Evolutionary conservation across 2,329 filamentous ascomycete genomes (phyloP), one percentile per base, ranked within the genome.

Genomic region (Fusarium sp.): DNA sequence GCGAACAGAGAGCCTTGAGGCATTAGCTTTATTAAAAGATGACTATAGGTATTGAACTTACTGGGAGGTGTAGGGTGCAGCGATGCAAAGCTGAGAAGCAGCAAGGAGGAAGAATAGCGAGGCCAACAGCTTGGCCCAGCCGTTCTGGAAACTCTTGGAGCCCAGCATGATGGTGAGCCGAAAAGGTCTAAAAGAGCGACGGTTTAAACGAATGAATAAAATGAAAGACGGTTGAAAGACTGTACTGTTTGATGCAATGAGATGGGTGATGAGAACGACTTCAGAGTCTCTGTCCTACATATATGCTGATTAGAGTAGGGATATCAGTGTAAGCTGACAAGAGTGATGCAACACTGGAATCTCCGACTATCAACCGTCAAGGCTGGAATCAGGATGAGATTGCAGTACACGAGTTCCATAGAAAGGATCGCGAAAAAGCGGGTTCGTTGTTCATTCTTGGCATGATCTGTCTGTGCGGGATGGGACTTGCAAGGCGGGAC

Each of bases 321-420:
- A 17, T 26, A 18, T 17, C 18, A 9, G 7, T 26, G 17, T 18
- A 54, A 33, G 35, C 41, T 59, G 18, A 20, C 41, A 33, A 38
- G 8, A 28, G 11, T 28, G 33, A 31, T 35, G 26, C 6, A 33
- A 39, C 14, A 7, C n/a, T 24, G 12, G 18, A 17, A 17, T 15
- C 5, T 10, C 26, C 26, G 6, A n/a, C 7, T 11, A 7, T 47
- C 24, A n/a, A 31, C 17, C 13, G 5, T 41, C 52, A 41, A n/a
- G 8, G 41, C 26, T 33, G 26, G 33, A 31, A 35, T 22, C 12
- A 35, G 54, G 41, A 48, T 5, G 52, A 63, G 28, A 63, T 60
- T 60, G 20, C 60, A 60, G 60, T 60, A 60, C 54, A 47, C 39
- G 18, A 17, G 60, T 14, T 18, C 60, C 60, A 63, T 60, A 60